Conservation (phyloP, 1,284 basidiomycete species). For the Marasmius tenuissimus region DNA sequence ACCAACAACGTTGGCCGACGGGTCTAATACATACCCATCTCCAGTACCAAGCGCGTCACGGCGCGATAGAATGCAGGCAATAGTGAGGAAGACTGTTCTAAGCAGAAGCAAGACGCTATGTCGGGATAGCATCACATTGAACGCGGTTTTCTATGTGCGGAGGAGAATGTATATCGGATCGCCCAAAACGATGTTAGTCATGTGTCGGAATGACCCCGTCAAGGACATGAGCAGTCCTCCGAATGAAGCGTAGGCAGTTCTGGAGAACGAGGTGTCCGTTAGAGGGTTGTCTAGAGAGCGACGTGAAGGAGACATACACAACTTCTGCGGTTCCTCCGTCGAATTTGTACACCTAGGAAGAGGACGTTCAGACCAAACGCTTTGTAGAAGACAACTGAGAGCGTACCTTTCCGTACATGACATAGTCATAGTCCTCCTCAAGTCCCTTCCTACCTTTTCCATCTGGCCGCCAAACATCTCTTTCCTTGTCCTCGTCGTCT, state of each 20-base stretch:
- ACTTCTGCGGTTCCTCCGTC: slow-evolving; percentile 84
- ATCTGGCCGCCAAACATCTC: slow-evolving; percentile 86
- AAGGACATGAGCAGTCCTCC: slow-evolving; percentile 96
- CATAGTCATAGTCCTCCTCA: slow-evolving; percentile 97
- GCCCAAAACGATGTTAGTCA: slow-evolving; percentile 90
- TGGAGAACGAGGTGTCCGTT: slow-evolving; percentile 30
- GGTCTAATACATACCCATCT: too few relatives aligned
- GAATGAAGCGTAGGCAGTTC: slow-evolving; percentile 94
- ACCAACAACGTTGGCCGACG: too few relatives aligned
- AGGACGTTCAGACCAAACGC: slow-evolving; percentile 11
- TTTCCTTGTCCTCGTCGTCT: slow-evolving; percentile 71
- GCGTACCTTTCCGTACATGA: slow-evolving; percentile 96
- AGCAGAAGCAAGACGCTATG: too few relatives aligned
- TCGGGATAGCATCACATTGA: not conserved
- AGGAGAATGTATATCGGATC: slow-evolving; percentile 92
- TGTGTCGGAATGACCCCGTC: slow-evolving; percentile 90
- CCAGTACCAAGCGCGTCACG: too few relatives aligned
- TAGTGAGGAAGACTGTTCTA: too few relatives aligned
- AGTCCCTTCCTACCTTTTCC: slow-evolving; percentile 84
- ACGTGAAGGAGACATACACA: slow-evolving; percentile 55
- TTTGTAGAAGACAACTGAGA: slow-evolving; percentile 1
- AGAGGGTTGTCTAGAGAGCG: not conserved
- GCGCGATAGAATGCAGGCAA: too few relatives aligned
- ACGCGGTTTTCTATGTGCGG: slow-evolving; percentile 54
- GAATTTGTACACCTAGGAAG: slow-evolving; percentile 88